Percentiles rank a stretch among this genome's conserved stretches.
Evolutionary conservation across 306 rosid genomes (phyloP).

Genomic region (Vigna hirtella): DNA sequence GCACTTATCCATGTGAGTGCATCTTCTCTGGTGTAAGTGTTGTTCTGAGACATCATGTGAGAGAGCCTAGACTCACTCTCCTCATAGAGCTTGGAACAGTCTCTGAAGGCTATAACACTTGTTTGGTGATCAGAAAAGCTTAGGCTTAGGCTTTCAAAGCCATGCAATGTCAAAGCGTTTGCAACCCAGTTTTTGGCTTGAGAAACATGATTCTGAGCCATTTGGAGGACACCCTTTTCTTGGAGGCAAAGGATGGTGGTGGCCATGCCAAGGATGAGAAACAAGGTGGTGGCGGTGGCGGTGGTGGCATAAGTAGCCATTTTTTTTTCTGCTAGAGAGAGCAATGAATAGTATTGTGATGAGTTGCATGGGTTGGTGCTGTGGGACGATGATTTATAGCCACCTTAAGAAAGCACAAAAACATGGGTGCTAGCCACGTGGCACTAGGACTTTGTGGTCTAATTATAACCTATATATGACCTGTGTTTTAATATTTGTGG

Average conservation of each 20-base stretch:
- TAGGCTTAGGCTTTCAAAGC: background rate
- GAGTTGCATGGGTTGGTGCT: slow-evolving; percentile 45
- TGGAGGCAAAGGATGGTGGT: slow-evolving; percentile 44
- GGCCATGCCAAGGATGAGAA: slow-evolving; percentile 41
- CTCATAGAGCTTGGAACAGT: slow-evolving; percentile 66
- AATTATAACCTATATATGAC: background rate
- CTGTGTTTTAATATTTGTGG: slow-evolving; percentile 10
- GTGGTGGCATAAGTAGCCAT: slow-evolving; percentile 45
- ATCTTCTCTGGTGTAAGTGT: slow-evolving; percentile 47
- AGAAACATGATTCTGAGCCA: slow-evolving; percentile 48
- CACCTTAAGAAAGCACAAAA: slow-evolving; percentile 52
- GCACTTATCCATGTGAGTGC: slow-evolving; percentile 62
- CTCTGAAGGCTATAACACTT: slow-evolving; percentile 46
- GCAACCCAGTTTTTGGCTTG: slow-evolving; percentile 52
- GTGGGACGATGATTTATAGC: slow-evolving; percentile 52
- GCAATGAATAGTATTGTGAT: slow-evolving; percentile 21
- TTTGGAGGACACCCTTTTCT: slow-evolving; percentile 44
- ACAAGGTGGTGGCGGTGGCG: slow-evolving; percentile 27
- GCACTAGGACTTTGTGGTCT: slow-evolving; percentile 38
- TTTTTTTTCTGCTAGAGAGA: slow-evolving; percentile 30
- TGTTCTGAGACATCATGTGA: slow-evolving; percentile 39
- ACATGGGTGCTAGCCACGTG: slow-evolving; percentile 59
- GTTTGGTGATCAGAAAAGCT: background rate
- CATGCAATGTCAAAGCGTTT: slow-evolving; percentile 28
- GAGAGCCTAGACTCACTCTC: slow-evolving; percentile 59